A percentile compares a stretch with the other conserved stretches of the same genome.
Evolutionary conservation across 208 protist species (phyloP).

Genomic region (Trypanosoma platydactyli): DNA sequence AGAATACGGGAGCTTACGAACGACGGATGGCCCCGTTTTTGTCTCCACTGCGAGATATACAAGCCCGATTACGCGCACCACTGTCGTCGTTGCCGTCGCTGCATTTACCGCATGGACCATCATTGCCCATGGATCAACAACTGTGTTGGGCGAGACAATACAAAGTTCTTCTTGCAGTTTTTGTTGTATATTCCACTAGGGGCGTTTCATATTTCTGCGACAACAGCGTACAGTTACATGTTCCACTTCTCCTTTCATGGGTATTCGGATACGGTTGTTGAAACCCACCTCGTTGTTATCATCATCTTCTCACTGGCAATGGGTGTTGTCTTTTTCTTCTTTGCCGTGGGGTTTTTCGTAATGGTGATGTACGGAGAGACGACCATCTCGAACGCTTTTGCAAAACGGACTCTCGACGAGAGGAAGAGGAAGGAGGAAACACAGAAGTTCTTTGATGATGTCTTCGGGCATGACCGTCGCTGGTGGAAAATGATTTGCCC

Average conservation of each 20-base stretch:
- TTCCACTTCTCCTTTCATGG: constrained; percentile 35
- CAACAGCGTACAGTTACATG: constrained; percentile 46
- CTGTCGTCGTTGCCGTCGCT: constrained; percentile 74
- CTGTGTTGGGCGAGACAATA: constrained; percentile 81
- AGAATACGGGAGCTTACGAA: constrained; percentile 31
- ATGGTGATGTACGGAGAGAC: constrained; percentile 56
- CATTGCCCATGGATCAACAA: constrained; percentile 83
- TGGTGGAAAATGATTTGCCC: constrained; percentile 35
- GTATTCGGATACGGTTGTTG: constrained; percentile 1
- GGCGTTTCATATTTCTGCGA: constrained; percentile 57
- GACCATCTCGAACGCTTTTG: constrained; percentile 47
- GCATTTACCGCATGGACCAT: constrained; percentile 70
- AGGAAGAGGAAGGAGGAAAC: constrained; percentile 1
- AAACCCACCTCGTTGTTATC: constrained; percentile 30
- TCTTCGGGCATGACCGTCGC: constrained; percentile 60
- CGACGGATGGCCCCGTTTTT: constrained; percentile 31
- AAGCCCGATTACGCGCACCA: constrained; percentile 78
- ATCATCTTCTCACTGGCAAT: constrained; percentile 49
- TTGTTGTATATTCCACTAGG: constrained; percentile 56
- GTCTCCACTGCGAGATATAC: constrained; percentile 41
- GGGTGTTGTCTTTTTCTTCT: constrained; percentile 48
- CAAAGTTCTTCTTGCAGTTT: constrained; percentile 80
- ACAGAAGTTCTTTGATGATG: constrained; percentile 33
- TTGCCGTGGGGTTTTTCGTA: constrained; percentile 49
- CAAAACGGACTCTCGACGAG: constrained; percentile 6